Conservation (phyloP, 1,139 yeast genomes). For the Debaryomyces sp. region DNA sequence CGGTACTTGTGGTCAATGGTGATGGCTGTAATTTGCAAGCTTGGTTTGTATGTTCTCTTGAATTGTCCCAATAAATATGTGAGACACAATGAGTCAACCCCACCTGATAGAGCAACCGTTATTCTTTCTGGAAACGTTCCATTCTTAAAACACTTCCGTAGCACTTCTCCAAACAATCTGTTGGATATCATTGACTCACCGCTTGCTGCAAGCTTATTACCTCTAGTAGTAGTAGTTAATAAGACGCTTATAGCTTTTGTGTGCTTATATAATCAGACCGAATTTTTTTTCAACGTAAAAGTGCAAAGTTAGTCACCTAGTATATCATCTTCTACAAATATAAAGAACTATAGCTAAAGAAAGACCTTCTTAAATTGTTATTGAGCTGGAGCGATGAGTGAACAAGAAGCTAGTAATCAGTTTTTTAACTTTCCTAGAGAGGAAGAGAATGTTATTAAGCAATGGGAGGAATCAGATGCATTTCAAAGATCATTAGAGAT, state of each 20-base stretch:
- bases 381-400: constrained; percentile 27
- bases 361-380: neutral
- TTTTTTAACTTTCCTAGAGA: constrained; percentile 77
- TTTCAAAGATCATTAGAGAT: constrained; percentile 84
- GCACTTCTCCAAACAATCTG: constrained; percentile 15
- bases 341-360: neutral
- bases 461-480: constrained; percentile 92
- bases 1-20: constrained; percentile 65
- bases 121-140: constrained; percentile 17
- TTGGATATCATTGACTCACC: constrained; percentile 13
- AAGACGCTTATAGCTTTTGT: neutral
- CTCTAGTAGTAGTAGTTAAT: neutral
- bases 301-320: constrained; percentile 6
- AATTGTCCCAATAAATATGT: constrained; percentile 46
- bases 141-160: constrained; percentile 15
- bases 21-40: constrained; percentile 44
- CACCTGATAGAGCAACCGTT: constrained; percentile 70
- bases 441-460: constrained; percentile 76
- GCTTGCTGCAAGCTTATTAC: neutral
- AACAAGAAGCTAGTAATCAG: constrained; percentile 27
- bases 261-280: neutral
- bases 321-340: neutral
- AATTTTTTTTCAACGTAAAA: constrained; percentile 8
- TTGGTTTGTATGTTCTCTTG: constrained; percentile 23
- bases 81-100: constrained; percentile 78